phyloP scores from a whole-genome alignment of 2,329 filamentous ascomycete species.

The Phialophora verrucosa region DNA sequence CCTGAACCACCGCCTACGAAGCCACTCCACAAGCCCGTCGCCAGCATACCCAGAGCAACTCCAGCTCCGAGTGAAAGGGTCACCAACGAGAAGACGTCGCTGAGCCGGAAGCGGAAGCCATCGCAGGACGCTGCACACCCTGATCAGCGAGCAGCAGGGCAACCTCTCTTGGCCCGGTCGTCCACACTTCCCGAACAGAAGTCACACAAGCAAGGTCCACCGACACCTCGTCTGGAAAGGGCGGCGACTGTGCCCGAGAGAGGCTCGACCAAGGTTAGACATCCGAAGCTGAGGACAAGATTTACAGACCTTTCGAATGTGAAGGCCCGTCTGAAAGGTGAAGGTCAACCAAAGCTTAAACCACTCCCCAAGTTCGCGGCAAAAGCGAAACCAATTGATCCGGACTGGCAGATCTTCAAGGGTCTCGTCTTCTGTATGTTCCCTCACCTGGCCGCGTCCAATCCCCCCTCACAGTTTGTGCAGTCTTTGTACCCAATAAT shows the following conservation, averaged over 20 bases:
- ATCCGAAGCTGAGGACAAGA: background rate
- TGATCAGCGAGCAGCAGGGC: background rate
- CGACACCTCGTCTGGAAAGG: conserved; percentile 3
- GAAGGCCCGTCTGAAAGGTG: conserved; percentile 51
- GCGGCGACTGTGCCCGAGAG: conserved; percentile 1
- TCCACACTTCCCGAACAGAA: background rate
- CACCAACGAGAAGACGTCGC: background rate
- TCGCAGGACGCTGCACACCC: background rate
- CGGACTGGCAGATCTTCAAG: conserved; percentile 64
- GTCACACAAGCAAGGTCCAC: background rate
- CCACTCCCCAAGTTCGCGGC: conserved; percentile 16
- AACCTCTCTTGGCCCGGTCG: background rate
- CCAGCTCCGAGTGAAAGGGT: conserved; percentile 1
- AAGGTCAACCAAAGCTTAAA: conserved; percentile 11
- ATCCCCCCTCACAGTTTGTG: conserved; percentile 11
- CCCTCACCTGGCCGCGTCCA: background rate
- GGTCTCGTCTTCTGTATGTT: conserved; percentile 63
- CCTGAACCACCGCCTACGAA: background rate
- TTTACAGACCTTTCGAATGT: conserved; percentile 30
- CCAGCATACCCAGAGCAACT: background rate
- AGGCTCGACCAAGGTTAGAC: background rate
- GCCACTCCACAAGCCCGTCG: background rate
- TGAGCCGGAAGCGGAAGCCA: conserved; percentile 10
- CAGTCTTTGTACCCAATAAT: conserved; percentile 79
- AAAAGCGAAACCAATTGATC: conserved; percentile 50